These are phyloP conservation scores for Candida neerlandica DNA, from an alignment of 1,139 yeast species.

Conservation along the genomic window DNA sequence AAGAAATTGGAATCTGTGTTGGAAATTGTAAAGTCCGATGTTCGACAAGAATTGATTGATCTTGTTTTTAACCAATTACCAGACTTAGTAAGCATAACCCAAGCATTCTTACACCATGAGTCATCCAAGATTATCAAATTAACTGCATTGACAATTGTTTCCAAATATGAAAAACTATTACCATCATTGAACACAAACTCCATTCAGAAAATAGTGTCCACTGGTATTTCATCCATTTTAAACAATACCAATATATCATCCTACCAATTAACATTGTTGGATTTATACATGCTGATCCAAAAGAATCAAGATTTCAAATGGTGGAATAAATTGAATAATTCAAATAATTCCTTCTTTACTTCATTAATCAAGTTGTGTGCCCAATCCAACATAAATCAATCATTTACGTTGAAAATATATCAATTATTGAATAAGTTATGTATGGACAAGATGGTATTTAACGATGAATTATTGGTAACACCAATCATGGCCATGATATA, in stretches of 20 bases:
- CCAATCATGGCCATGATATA: conserved; percentile 47
- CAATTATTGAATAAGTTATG: conserved; percentile 26
- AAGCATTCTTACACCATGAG: conserved; percentile 17
- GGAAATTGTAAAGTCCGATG: conserved; percentile 33
- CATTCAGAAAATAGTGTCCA: conserved; percentile 17
- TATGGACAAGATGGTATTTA: conserved; percentile 43
- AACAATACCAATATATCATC: conserved; percentile 34
- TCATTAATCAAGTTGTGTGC: conserved; percentile 55
- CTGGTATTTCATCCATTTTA: conserved; percentile 22
- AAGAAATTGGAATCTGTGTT: conserved; percentile 50
- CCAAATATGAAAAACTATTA: conserved; percentile 24
- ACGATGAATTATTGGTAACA: conserved; percentile 43
- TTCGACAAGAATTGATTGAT: conserved; percentile 33
- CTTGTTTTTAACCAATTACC: conserved; percentile 34
- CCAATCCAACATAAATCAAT: conserved; percentile 18
- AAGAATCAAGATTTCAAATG: conserved; percentile 48
- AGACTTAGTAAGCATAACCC: conserved; percentile 26
- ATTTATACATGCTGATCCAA: conserved; percentile 45
- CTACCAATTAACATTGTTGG: conserved; percentile 56
- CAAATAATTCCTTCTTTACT: conserved; percentile 56
- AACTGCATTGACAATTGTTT: conserved; percentile 28
- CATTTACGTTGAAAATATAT: conserved; percentile 26
- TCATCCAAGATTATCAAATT: conserved; percentile 24
- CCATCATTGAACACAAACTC: conserved; percentile 18
- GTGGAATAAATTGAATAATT: conserved; percentile 63